Evolutionary conservation across 495 filamentous ascomycete genomes (phyloP).

Genomic region (Aspergillus biplanus): DNA sequence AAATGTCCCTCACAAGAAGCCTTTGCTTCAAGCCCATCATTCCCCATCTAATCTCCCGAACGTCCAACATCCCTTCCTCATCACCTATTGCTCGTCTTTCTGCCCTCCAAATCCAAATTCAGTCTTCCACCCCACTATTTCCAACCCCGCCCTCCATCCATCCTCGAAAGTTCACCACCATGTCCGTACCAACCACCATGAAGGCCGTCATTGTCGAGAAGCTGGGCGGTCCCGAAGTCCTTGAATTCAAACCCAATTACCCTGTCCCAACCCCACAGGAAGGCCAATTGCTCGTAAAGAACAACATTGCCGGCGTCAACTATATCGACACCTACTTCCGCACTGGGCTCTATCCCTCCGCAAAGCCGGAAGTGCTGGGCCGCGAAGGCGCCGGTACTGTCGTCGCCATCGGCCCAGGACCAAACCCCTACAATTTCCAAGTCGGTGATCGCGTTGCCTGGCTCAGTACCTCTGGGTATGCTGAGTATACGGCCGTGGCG

Average conservation of each 20-base stretch:
- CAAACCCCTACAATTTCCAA: conserved; percentile 52
- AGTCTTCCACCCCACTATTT: background rate
- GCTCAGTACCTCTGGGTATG: conserved; percentile 66
- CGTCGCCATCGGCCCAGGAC: conserved; percentile 52
- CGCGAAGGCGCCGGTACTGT: conserved; percentile 77
- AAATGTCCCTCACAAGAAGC: background rate
- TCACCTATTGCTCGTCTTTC: conserved; percentile 18
- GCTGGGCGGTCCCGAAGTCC: conserved; percentile 77
- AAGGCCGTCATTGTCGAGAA: conserved; percentile 75
- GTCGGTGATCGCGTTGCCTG: conserved; percentile 72
- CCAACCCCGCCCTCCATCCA: conserved; percentile 18
- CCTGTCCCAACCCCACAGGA: conserved; percentile 74
- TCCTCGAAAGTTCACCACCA: conserved; percentile 33
- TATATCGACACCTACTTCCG: conserved; percentile 92
- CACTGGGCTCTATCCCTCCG: conserved; percentile 77
- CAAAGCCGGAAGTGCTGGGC: conserved; percentile 81
- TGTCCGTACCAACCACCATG: conserved; percentile 68
- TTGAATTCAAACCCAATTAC: conserved; percentile 73
- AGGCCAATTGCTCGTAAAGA: conserved; percentile 81
- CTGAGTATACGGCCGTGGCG: conserved; percentile 72
- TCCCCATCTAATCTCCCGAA: conserved; percentile 6
- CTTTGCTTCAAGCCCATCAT: conserved; percentile 4
- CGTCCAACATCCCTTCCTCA: background rate
- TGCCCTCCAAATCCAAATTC: conserved; percentile 10
- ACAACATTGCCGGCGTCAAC: conserved; percentile 84